phyloP scores from a whole-genome alignment of 208 protist genomes.

The Acanthamoeba castellanii region DNA sequence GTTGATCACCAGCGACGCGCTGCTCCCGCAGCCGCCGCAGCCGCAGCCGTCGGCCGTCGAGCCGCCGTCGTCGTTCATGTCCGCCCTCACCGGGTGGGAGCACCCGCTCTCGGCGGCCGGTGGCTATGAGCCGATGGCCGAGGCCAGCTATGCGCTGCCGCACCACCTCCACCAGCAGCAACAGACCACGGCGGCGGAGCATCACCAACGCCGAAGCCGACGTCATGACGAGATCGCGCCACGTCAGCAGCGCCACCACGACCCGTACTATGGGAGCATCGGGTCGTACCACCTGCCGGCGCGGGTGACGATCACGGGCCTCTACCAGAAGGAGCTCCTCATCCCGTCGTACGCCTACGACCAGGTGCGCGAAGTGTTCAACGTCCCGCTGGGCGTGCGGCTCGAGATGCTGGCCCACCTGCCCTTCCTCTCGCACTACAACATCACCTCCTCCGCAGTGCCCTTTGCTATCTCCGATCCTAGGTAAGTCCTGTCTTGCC shows the following conservation, averaged over 20 bases:
- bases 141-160: neutral
- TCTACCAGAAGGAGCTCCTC: conserved; percentile 12
- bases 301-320: neutral
- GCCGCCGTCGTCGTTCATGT: neutral
- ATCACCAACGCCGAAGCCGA: neutral
- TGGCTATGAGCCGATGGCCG: neutral
- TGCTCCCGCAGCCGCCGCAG: too few relatives aligned
- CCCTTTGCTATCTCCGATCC: neutral
- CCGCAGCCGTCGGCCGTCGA: neutral
- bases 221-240: neutral
- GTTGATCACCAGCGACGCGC: neutral
- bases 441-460: neutral
- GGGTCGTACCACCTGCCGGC: neutral
- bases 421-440: conserved; percentile 23
- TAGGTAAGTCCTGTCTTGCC: neutral
- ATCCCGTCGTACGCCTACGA: neutral
- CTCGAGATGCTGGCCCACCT: neutral
- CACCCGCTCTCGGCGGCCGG: neutral
- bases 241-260: neutral
- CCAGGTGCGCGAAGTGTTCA: neutral
- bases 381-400: neutral
- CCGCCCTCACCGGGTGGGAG: neutral
- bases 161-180: neutral
- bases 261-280: neutral
- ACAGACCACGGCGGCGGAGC: too few relatives aligned